Percentiles rank a stretch among this genome's conserved stretches.
Conservation (phyloP, 345 rosid genomes). For the Lumnitzera littorea region DNA sequence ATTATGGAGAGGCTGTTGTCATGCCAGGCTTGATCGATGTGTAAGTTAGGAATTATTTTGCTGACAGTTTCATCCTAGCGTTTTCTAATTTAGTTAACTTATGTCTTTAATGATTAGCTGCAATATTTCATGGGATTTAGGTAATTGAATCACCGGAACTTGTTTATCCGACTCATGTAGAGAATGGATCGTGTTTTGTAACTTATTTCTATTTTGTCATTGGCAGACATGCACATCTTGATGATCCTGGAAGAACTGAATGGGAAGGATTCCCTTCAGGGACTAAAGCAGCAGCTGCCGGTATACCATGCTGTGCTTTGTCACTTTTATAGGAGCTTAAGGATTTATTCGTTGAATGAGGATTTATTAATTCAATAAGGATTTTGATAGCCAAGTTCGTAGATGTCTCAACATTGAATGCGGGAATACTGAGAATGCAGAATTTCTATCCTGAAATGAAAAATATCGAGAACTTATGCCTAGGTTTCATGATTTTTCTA, state of each 20-base stretch:
- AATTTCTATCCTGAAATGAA: too few species aligned
- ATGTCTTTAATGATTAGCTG: too few species aligned
- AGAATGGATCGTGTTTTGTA: too few species aligned
- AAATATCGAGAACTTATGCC: too few species aligned
- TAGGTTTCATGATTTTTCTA: too few species aligned
- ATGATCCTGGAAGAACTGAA: constrained; percentile 96
- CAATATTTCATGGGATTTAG: too few species aligned
- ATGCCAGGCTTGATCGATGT: constrained; percentile 97
- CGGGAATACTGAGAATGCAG: too few species aligned
- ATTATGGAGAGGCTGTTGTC: constrained; percentile 81
- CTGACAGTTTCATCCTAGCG: background rate
- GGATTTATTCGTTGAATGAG: background rate
- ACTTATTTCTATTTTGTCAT: background rate
- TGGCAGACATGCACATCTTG: constrained; percentile 85
- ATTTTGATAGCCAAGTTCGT: too few species aligned
- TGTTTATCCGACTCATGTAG: too few species aligned
- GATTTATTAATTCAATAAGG: too few species aligned
- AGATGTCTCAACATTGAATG: too few species aligned
- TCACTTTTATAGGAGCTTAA: background rate
- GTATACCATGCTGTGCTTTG: constrained; percentile 20
- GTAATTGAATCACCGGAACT: too few species aligned
- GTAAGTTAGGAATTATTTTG: constrained; percentile 31
- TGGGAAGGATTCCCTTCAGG: constrained; percentile 99
- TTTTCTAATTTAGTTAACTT: background rate
- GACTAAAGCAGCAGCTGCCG: constrained; percentile 97